phyloP scores from a whole-genome alignment of 345 rosid species.

The Raphanus raphanistrum region DNA sequence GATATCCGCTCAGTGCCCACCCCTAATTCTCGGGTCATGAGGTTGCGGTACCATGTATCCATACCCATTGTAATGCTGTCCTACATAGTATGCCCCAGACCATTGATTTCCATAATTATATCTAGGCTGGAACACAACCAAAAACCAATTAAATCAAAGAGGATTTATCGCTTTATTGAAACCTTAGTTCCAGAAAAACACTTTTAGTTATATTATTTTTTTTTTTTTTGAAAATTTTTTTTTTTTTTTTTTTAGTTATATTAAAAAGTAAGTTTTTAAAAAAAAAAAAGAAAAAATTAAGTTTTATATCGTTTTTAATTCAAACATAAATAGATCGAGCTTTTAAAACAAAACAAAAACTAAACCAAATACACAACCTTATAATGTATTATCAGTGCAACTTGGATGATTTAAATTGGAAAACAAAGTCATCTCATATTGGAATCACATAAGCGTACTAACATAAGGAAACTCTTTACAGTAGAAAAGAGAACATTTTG shows the following conservation, averaged over 20 bases:
- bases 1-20: no score
- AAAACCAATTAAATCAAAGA: background rate
- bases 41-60: slow-evolving; percentile 77
- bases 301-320: background rate
- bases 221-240: no score
- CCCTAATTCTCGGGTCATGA: slow-evolving; percentile 74
- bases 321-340: background rate
- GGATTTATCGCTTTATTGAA: background rate
- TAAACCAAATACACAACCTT: background rate
- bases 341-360: slow-evolving; percentile 24
- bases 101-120: slow-evolving; percentile 77
- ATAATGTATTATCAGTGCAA: background rate
- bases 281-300: no score
- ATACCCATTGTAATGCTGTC: slow-evolving; percentile 77
- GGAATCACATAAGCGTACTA: background rate
- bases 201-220: background rate
- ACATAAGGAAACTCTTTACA: background rate
- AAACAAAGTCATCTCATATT: background rate
- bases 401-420: background rate
- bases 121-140: slow-evolving; percentile 52
- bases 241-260: no score
- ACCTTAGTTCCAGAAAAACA: background rate
- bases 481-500: background rate
- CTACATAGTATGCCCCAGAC: slow-evolving; percentile 77
- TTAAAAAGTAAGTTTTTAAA: no score